A percentile compares a stretch with the other conserved stretches of the same genome.
phyloP scores from a whole-genome alignment of 2,329 filamentous ascomycete genomes.

The Periglandula ipomoeae region DNA sequence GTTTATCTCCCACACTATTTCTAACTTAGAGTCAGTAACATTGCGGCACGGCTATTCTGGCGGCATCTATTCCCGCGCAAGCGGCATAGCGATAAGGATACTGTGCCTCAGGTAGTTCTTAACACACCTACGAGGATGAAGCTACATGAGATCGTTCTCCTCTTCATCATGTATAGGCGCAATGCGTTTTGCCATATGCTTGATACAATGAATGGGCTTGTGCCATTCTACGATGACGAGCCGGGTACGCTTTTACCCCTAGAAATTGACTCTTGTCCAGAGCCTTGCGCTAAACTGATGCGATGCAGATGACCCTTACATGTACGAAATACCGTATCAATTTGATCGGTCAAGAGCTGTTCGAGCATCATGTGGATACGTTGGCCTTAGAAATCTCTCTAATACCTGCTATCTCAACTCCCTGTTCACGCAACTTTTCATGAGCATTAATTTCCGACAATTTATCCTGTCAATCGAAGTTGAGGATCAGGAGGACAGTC shows the following conservation, averaged over 20 bases:
- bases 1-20: not conserved
- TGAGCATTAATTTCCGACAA: conserved; percentile 79
- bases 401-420: conserved; percentile 99
- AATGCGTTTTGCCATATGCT: conserved; percentile 42
- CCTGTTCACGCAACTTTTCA: conserved; percentile 86
- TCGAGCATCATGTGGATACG: conserved; percentile 70
- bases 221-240: conserved; percentile 30
- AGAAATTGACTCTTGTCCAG: not conserved
- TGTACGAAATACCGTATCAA: conserved; percentile 49
- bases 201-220: conserved; percentile 24
- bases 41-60: conserved; percentile 42
- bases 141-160: conserved; percentile 51
- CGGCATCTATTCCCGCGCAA: conserved; percentile 54
- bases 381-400: conserved; percentile 83
- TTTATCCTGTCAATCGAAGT: conserved; percentile 67
- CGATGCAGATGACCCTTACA: conserved; percentile 38
- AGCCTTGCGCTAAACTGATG: not conserved
- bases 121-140: conserved; percentile 45
- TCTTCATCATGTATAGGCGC: conserved; percentile 42
- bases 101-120: conserved; percentile 35
- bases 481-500: conserved; percentile 42
- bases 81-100: conserved; percentile 9
- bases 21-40: conserved; percentile 14
- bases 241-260: conserved; percentile 22
- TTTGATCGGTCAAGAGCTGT: conserved; percentile 61